Evolutionary conservation across 441 rosid species (phyloP).

Genomic region (Sinapis alba): DNA sequence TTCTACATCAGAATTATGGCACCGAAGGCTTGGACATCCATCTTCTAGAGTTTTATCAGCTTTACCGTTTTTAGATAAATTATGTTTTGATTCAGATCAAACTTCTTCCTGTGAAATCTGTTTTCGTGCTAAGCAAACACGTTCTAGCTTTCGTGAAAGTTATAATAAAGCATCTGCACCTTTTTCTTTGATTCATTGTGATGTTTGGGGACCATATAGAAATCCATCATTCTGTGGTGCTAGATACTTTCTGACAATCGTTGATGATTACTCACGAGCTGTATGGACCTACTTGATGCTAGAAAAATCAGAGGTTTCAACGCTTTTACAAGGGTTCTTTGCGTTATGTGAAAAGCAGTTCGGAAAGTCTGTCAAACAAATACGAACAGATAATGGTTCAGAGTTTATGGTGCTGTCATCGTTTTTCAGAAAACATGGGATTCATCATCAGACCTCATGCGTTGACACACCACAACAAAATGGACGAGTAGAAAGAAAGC

Average conservation of each 20-base stretch:
- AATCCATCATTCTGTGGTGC: neutral
- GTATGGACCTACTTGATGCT: neutral
- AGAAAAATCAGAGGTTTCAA: neutral
- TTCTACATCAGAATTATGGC: neutral
- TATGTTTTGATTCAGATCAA: neutral
- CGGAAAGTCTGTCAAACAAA: neutral
- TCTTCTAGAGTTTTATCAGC: neutral
- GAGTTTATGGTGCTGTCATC: neutral
- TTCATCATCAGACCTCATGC: neutral
- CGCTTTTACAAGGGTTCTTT: neutral
- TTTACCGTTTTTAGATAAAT: neutral
- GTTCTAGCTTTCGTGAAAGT: neutral
- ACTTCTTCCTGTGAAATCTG: neutral
- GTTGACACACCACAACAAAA: neutral
- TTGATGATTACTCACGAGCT: neutral
- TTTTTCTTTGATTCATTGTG: neutral
- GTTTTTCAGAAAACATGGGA: neutral
- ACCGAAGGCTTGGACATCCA: neutral
- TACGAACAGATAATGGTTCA: neutral
- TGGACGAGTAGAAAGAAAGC: neutral
- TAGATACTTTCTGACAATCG: neutral
- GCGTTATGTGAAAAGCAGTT: neutral
- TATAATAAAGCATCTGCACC: neutral
- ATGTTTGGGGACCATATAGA: neutral
- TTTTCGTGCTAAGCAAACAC: neutral